Base-by-base conservation (phyloP, 257 asterid genomes). In the Solanum lycopersicoides region DNA sequence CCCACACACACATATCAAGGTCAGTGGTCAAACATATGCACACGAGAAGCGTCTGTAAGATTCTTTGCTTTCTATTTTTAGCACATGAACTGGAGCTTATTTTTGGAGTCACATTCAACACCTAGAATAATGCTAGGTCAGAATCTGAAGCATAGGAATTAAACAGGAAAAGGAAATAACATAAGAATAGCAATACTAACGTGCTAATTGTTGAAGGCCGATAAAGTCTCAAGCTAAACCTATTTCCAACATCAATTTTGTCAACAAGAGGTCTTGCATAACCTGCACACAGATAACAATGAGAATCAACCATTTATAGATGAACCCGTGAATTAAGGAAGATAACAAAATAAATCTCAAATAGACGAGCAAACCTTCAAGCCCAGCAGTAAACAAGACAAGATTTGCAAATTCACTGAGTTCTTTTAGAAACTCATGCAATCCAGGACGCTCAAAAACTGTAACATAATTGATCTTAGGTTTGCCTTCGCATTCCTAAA, bases 231-330 rank as follows among this genome's bases (percentile, higher is more conserved):
- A 85, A 90, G 76, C 95, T 87, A 88, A 96, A 95, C 79, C 93
- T 90, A 89, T 94, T 93, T 83, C 88, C 94, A 73, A 84, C 87
- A 89, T 96, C 99, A 92, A 96, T 95, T 92, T 94, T 94, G 90
- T 96, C 99, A 88, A 96, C 97, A 66, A 96, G 98, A 37, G 99
- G 99, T 87, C 98, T 93, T 25, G 99, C 99, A 93, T 95, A 96
- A 86, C 98, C 99, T 96, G 95, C 88, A 89, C 86, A 73, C 60
- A 82, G 65, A 87, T 44, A 77, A 73, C 66, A 88, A 85, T 63
- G 44, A 25, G 34, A 84, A 32, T 42, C 50, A 87, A 68, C 42
- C 28, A 88, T 88, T 39, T 82, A 86, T 89, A 66, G 83, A 82
- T 87, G 80, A 88, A 83, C 63, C 16, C 4, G 47, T 25, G 77